Conservation (phyloP, 768 basidiomycete genomes). For the Tulasnella sp. region DNA sequence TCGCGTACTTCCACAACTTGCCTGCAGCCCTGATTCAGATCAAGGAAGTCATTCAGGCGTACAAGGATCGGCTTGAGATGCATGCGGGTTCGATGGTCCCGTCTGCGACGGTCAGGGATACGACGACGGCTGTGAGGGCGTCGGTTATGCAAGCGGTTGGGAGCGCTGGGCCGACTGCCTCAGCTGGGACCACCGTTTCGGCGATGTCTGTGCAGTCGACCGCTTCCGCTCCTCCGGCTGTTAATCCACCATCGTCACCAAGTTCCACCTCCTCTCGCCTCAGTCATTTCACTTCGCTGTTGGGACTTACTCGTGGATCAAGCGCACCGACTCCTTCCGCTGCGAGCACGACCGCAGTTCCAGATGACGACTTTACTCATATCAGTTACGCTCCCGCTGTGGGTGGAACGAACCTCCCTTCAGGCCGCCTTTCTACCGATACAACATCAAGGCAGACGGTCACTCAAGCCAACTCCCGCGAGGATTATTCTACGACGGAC, state of each 20-base stretch:
- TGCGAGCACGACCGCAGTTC: background rate
- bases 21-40: constrained; percentile 75
- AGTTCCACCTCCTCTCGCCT: background rate
- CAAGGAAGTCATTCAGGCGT: constrained; percentile 62
- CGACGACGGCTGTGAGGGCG: constrained; percentile 27
- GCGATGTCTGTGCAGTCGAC: background rate
- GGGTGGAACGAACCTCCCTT: background rate
- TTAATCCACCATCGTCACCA: background rate
- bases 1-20: constrained; percentile 88
- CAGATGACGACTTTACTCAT: constrained; percentile 27
- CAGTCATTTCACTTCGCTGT: constrained; percentile 24
- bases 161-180: background rate
- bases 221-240: background rate
- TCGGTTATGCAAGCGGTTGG: background rate
- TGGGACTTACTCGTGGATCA: background rate
- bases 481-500: background rate
- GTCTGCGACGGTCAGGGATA: constrained; percentile 35
- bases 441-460: background rate
- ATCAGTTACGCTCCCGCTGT: background rate
- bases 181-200: background rate
- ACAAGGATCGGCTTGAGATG: constrained; percentile 27
- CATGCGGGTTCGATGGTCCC: background rate
- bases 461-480: background rate
- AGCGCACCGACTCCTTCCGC: background rate
- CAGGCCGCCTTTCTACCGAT: background rate